A percentile compares a stretch with the other conserved stretches of the same genome.
phyloP scores from a whole-genome alignment of 73 alveolate genomes.

The Paramecium caudatum region DNA sequence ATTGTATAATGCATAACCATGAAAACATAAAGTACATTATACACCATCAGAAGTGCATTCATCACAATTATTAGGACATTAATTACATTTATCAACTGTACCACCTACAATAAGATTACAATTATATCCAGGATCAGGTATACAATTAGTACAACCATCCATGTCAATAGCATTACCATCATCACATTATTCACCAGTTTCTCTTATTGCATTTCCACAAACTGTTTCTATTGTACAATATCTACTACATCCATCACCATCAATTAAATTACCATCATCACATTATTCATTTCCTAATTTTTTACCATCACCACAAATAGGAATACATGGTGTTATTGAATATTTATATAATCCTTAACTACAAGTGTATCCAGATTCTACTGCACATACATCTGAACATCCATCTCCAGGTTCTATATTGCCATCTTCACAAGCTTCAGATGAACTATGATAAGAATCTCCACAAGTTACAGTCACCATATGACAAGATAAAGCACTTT shows the following conservation, averaged over 20 bases:
- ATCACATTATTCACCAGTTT: constrained; percentile 75
- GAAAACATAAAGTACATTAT: constrained; percentile 2
- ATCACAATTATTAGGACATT: constrained; percentile 45
- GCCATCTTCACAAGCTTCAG: constrained; percentile 68
- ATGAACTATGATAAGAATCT: constrained; percentile 32
- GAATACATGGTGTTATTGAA: background rate
- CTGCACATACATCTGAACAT: constrained; percentile 31
- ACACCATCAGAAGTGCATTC: constrained; percentile 35
- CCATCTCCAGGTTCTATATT: constrained; percentile 69
- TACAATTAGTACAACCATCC: constrained; percentile 78
- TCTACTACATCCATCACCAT: constrained; percentile 72
- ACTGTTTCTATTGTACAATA: constrained; percentile 17
- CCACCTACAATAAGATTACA: constrained; percentile 67
- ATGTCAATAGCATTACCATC: constrained; percentile 71
- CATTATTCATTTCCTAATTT: constrained; percentile 20
- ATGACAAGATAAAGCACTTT: background rate
- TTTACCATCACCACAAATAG: constrained; percentile 67
- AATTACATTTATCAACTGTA: constrained; percentile 6
- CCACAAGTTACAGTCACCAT: constrained; percentile 40
- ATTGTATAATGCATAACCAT: constrained; percentile 40
- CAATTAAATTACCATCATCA: constrained; percentile 59
- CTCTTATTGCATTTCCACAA: constrained; percentile 69
- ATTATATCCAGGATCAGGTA: constrained; percentile 40
- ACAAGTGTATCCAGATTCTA: background rate
- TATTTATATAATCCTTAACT: constrained; percentile 69